These are phyloP conservation scores for Debaryomyces udenii DNA, from an alignment of 1,139 yeast species.

Conservation along the genomic window DNA sequence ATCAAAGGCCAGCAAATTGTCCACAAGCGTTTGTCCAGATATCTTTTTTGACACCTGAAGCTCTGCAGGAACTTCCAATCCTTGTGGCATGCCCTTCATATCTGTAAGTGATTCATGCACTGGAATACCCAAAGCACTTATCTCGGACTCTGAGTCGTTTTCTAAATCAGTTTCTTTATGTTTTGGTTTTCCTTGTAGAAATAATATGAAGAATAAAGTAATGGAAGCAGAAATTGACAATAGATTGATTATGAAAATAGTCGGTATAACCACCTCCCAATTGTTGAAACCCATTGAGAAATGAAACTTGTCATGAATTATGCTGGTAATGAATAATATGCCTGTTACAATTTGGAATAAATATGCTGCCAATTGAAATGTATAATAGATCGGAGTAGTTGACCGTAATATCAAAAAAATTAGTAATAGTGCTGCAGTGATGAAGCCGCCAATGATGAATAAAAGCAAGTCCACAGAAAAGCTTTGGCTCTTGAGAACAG, in stretches of 20 bases:
- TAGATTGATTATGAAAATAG: slow-evolving; percentile 15
- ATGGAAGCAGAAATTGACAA: slow-evolving; percentile 13
- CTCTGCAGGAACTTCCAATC: background rate
- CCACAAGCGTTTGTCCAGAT: slow-evolving; percentile 16
- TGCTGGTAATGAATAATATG: slow-evolving; percentile 19
- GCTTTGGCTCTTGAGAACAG: background rate
- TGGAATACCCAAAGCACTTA: background rate
- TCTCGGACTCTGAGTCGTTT: background rate
- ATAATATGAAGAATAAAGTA: slow-evolving; percentile 4
- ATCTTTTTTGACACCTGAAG: slow-evolving; percentile 12
- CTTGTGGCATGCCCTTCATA: background rate
- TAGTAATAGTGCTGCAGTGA: background rate
- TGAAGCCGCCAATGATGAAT: slow-evolving; percentile 3
- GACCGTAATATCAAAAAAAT: background rate
- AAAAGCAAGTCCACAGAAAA: slow-evolving; percentile 1
- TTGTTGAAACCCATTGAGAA: slow-evolving; percentile 8
- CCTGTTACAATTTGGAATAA: slow-evolving; percentile 24
- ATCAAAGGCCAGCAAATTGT: slow-evolving; percentile 7
- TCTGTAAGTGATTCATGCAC: background rate
- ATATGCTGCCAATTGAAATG: slow-evolving; percentile 14
- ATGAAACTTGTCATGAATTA: slow-evolving; percentile 14
- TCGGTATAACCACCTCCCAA: slow-evolving; percentile 16
- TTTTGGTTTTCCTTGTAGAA: slow-evolving; percentile 1
- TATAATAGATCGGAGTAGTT: background rate
- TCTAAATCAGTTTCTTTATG: slow-evolving; percentile 2